A percentile compares a stretch with the other conserved stretches of the same genome.
These are phyloP conservation scores for Endocladia muricata DNA, from an alignment of 31 red algal species.

Conservation along the genomic window DNA sequence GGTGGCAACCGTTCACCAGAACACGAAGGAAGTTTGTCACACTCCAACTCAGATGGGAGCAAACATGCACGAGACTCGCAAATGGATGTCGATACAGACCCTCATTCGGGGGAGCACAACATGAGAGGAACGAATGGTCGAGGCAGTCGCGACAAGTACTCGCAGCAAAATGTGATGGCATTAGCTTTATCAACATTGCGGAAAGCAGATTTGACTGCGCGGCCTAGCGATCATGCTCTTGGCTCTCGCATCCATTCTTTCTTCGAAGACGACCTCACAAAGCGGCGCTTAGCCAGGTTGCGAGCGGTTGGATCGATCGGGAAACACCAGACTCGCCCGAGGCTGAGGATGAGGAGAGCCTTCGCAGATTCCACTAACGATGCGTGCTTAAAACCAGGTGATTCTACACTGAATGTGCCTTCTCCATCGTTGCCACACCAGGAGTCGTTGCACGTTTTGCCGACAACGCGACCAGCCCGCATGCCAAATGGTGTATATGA, in stretches of 20 bases:
- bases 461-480: neutral
- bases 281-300: conserved; percentile 17
- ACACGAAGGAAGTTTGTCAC: neutral
- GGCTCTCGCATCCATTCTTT: conserved; percentile 6
- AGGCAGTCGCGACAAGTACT: neutral
- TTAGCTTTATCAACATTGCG: neutral
- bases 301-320: neutral
- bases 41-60: neutral
- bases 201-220: neutral
- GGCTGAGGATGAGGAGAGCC: neutral
- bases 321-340: neutral
- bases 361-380: neutral
- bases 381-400: no score
- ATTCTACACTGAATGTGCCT: neutral
- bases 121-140: neutral
- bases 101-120: neutral
- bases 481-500: neutral
- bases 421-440: neutral
- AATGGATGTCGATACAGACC: conserved; percentile 11
- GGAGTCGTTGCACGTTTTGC: neutral
- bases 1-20: neutral
- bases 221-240: conserved; percentile 1
- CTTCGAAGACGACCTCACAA: conserved; percentile 52
- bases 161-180: neutral
- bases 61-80: neutral